Evolutionary conservation across 2,329 filamentous ascomycete genomes (phyloP), one percentile per base, ranked within the genome.

Genomic region (Pseudogymnoascus sp.): DNA sequence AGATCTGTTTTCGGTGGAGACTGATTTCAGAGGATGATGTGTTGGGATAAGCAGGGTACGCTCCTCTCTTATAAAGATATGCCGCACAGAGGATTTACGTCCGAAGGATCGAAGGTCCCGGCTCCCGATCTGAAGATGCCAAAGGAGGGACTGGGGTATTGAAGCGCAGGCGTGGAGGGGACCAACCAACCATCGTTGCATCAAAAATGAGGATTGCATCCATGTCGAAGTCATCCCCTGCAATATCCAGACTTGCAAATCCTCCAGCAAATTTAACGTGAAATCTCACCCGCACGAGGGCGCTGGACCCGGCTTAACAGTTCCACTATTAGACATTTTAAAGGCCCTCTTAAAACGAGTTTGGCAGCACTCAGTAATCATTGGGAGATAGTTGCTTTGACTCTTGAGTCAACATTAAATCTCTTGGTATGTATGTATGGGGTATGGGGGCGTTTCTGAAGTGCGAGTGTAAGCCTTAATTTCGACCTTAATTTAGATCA

Each of bases 401-500:
- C n/a, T 10, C n/a, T 14, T 19, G n/a, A 14, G n/a, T 6, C 49
- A 33, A 33, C 29, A 6, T 21, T 11, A 19, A 55, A 35, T 21
- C 8, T 35, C 10, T 33, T 33, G 16, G 16, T 55, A 21, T 33
- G 10, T 55, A 21, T 19, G 2, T 19, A 19, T 19, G 10, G 49
- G 26, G 2, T 19, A 19, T 19, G 10, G 49, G 26, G 26, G 6
- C 26, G 26, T 31, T 55, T 31, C 45, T 11, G 16, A 55, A 31
- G 23, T 21, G n/a, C 10, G n/a, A 55, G 16, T 33, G 49, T 21
- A 19, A 55, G 49, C 49, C 16, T 21, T 21, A 55, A 55, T 35
- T 55, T 55, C n/a, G 26, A 33, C 29, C 49, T 33, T 55, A 33
- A 55, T 55, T 55, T 55, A 55, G 49, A 55, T 55, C 19, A 33